Evolutionary conservation across 345 rosid species (phyloP).

Genomic region (Dimocarpus longan): DNA sequence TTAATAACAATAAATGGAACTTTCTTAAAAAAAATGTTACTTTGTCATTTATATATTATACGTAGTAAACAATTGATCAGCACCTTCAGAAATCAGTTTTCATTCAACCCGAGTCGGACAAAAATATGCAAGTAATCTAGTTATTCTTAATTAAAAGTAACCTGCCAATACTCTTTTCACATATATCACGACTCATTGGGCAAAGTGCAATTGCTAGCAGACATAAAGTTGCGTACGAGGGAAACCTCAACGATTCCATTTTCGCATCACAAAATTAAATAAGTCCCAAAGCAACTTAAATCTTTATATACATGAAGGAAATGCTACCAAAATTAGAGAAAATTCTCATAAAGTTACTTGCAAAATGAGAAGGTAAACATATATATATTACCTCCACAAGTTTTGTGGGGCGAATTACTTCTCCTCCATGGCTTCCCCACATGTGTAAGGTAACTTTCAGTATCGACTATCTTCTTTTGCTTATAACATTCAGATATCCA

Average conservation of each 20-base stretch:
- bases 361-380: background rate
- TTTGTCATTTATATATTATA: background rate
- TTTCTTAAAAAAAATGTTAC: background rate
- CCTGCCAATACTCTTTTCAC: background rate
- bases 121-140: background rate
- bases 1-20: background rate
- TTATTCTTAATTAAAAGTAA: background rate
- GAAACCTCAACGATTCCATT: too few relatives aligned
- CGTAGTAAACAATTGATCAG: background rate
- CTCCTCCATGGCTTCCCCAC: constrained; percentile 48
- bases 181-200: too few relatives aligned
- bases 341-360: background rate
- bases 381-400: constrained; percentile 47
- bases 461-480: constrained; percentile 70
- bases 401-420: background rate
- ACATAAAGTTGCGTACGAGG: background rate
- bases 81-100: background rate
- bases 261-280: too few relatives aligned
- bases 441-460: constrained; percentile 77
- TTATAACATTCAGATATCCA: constrained; percentile 72
- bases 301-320: background rate
- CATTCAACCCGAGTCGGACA: background rate
- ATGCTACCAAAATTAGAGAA: constrained; percentile 1
- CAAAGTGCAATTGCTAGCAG: too few relatives aligned
- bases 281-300: background rate